Evolutionary conservation across 2,329 filamentous ascomycete genomes (phyloP), one percentile per base, ranked within the genome.

Genomic region (Cladobotryum mycophilum): DNA sequence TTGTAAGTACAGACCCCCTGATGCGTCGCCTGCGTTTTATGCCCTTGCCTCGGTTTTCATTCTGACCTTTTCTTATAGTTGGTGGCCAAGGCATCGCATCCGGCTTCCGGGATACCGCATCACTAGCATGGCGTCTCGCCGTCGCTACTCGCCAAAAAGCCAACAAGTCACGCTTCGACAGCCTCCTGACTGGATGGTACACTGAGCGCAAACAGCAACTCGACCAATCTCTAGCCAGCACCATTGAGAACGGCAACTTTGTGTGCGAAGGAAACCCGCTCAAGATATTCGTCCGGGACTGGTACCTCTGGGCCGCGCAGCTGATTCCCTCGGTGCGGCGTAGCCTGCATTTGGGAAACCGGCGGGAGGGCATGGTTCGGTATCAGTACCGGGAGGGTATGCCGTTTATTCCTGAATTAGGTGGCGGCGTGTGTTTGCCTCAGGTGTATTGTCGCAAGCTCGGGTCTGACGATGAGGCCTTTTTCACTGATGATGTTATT

Each of bases 41-140:
- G 5, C 20, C 20, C 20, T 20, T 20, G 20, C 20, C 5, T 20
- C 4, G 9, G 25, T 11, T 30, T 30, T 11, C 8, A 8, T 11
- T 4, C 25, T 30, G 3, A 30, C 9, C 22, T 30, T 30, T 7
- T 30, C 25, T 30, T 30, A 20, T 20, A 30, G 25, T 70, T 51
- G 67, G 64, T 3, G 67, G 65, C 1, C 67, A 70, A 52, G 67
- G 67, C 3, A 68, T 70, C 34, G 64, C 65, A 13, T 62, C 60
- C 15, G 67, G 66, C 13, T 55, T 70, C 22, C 57, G 66, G 2
- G 68, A 70, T 46, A 66, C 67, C 9, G 59, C 64, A 8, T 56
- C 61, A 22, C 57, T 70, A 1, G 61, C 58, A 15, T 70, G 68
- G 68, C 62, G 67, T 2, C 58, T 70, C 15, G 41, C 35, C 2